Percentiles rank a stretch among this genome's conserved stretches.
Conservation (phyloP, 495 filamentous ascomycete genomes). For the Aspergillus cavernicola region DNA sequence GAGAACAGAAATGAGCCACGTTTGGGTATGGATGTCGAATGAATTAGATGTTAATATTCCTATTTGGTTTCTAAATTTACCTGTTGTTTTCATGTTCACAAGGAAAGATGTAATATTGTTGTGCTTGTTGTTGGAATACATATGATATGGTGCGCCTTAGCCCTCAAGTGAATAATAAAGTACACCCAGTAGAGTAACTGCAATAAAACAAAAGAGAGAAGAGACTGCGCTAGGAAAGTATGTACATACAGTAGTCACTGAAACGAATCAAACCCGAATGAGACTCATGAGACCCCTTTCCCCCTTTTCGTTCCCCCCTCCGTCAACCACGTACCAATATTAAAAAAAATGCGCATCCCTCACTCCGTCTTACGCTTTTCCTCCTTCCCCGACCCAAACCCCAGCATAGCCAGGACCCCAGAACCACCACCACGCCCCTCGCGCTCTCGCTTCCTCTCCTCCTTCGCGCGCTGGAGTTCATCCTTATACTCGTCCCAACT, state of each 20-base stretch:
- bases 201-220: not conserved
- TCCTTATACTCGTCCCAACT: slow-evolving; percentile 39
- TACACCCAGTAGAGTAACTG: not conserved
- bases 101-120: no score
- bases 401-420: slow-evolving; percentile 18
- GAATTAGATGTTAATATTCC: slow-evolving; percentile 14
- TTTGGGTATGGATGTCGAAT: slow-evolving; percentile 16
- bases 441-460: slow-evolving; percentile 25
- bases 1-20: slow-evolving; percentile 22
- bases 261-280: no score
- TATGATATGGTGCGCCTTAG: no score
- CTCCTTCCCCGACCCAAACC: slow-evolving; percentile 24
- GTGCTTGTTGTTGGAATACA: no score
- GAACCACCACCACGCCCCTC: slow-evolving; percentile 14
- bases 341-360: not conserved
- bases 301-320: no score
- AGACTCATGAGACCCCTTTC: no score
- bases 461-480: slow-evolving; percentile 28
- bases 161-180: not conserved
- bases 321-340: no score
- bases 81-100: no score
- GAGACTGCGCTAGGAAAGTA: not conserved
- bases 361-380: slow-evolving; percentile 33
- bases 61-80: no score
- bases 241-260: not conserved